Evolutionary conservation across 257 asterid genomes (phyloP), one percentile per base, ranked within the genome.

Genomic region (Lavandula angustifolia): DNA sequence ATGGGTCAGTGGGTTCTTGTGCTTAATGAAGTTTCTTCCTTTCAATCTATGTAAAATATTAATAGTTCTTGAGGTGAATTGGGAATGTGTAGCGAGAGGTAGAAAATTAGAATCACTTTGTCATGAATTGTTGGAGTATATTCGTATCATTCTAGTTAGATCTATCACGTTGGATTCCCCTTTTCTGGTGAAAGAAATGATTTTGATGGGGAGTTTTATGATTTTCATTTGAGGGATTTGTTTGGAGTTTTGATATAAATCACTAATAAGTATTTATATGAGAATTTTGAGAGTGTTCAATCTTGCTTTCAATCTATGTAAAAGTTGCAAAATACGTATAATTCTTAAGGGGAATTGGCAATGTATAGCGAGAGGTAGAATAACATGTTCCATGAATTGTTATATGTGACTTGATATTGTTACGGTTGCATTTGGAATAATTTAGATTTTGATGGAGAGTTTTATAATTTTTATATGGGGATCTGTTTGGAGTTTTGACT

Each of bases 1-100:
- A 76, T 77, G 95, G 96, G 96, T 91, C 13, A 51, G 91, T 69
- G 0, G 0, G n/a, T 54, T 62, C 54, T 29, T 7, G 46, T 11
- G 4, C 3, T 35, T 55, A 11, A 3, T 57, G 4, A 47, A 50
- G n/a, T 38, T 42, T 48, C 11, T 56, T 58, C 0, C 9, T 27
- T 22, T 71, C 41, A 7, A 27, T 33, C n/a, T 58, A 9, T 37
- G 14, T 18, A 35, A 33, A 41, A n/a, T n/a, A 38, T 32, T 22
- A 22, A 22, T 43, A 0, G 37, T 38, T 46, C 10, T 17, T 31
- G 51, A 7, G 13, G n/a, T 62, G 60, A 27, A 14, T 13, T 49
- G 41, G 51, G 18, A 11, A 61, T 52, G 8, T 12, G 52, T 32
- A 9, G 12, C 17, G 42, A 35, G 7, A n/a, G 17, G 54, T 31